Evolutionary conservation across 768 basidiomycete genomes (phyloP).

Genomic region (Russula virescens): DNA sequence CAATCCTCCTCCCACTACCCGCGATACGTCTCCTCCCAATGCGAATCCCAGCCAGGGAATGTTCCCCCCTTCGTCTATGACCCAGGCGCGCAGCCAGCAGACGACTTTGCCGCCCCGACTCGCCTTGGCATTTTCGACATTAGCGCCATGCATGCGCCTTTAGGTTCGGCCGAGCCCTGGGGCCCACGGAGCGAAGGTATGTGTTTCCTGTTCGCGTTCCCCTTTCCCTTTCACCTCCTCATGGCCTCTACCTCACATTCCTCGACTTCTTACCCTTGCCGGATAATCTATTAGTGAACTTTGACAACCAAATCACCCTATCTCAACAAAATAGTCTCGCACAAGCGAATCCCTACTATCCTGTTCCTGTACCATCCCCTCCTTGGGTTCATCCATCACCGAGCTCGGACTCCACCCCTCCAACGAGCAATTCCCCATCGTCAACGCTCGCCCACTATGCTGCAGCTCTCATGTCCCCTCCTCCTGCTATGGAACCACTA

Average conservation of each 20-base stretch:
- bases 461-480: neutral
- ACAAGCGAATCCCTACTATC: conserved; percentile 5
- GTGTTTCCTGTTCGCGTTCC: neutral
- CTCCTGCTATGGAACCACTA: neutral
- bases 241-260: neutral
- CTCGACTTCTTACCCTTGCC: neutral
- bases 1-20: neutral
- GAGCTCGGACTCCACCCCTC: conserved; percentile 6
- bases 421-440: conserved; percentile 13
- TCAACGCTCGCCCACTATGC: neutral
- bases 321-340: conserved; percentile 13
- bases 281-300: neutral
- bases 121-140: conserved; percentile 17
- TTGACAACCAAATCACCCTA: neutral
- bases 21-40: conserved; percentile 16
- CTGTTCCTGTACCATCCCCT: conserved; percentile 6
- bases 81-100: neutral
- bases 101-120: neutral
- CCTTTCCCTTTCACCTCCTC: neutral
- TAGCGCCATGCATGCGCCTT: conserved; percentile 2
- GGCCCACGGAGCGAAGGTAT: conserved; percentile 9
- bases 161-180: conserved; percentile 10
- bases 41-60: neutral
- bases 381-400: conserved; percentile 18
- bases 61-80: conserved; percentile 5